A percentile compares a stretch with the other conserved stretches of the same genome.
phyloP scores from a whole-genome alignment of 768 basidiomycete species.

The Arthromyces matolae region DNA sequence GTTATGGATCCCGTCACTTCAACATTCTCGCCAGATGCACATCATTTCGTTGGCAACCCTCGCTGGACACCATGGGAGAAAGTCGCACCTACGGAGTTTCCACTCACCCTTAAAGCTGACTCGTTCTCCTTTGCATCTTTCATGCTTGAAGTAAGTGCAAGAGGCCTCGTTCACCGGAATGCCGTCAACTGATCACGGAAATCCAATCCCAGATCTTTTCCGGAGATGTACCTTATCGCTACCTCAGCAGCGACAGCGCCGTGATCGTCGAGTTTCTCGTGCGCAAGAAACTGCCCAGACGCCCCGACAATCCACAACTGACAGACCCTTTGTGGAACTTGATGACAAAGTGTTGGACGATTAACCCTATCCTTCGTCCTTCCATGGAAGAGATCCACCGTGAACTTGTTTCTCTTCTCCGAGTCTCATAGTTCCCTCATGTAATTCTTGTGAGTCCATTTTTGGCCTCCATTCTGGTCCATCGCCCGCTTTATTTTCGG shows the following conservation, averaged over 20 bases:
- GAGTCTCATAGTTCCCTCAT: no score
- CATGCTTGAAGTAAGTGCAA: conserved; percentile 10
- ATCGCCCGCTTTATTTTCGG: no score
- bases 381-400: conserved; percentile 13
- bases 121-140: conserved; percentile 16
- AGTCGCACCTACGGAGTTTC: conserved; percentile 3
- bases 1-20: neutral
- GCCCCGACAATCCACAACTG: conserved; percentile 9
- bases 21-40: conserved; percentile 1
- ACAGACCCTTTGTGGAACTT: conserved; percentile 16
- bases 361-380: conserved; percentile 9
- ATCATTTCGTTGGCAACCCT: conserved; percentile 2
- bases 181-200: neutral
- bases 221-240: conserved; percentile 9
- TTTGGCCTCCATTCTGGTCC: no score
- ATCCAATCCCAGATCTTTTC: conserved; percentile 9
- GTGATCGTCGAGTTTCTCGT: conserved; percentile 17
- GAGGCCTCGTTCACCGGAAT: neutral
- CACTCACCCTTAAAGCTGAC: conserved; percentile 13
- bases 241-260: conserved; percentile 13
- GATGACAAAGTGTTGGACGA: conserved; percentile 8
- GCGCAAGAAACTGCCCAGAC: conserved; percentile 8
- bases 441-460: no score
- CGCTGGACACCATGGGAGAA: conserved; percentile 17
- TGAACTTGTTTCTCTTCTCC: no score